Conservation (phyloP, 177 flowering plant genomes). For the Vitis hybrid region DNA sequence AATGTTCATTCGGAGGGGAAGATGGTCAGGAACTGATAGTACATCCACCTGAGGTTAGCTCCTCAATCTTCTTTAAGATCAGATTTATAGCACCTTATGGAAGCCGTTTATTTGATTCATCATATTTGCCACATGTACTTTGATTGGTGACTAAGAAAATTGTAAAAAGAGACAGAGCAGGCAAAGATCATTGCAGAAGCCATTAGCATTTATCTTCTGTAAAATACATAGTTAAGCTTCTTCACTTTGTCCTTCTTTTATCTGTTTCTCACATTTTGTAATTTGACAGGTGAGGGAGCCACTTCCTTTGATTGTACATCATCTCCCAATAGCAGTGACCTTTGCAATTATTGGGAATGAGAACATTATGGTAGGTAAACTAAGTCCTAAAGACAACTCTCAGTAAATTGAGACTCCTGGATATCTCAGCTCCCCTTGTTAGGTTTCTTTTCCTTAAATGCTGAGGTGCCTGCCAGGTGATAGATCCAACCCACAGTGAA, state of each 20-base stretch:
- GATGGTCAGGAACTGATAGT: slow-evolving; percentile 80
- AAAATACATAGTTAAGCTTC: not conserved
- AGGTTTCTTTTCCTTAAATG: not conserved
- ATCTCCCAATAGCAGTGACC: slow-evolving; percentile 94
- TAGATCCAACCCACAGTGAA: slow-evolving; percentile 86
- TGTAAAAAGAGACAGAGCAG: no score
- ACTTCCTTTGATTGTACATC: slow-evolving; percentile 83
- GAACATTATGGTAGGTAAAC: slow-evolving; percentile 58
- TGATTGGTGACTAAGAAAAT: not conserved
- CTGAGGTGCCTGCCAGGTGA: slow-evolving; percentile 41
- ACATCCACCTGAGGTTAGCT: slow-evolving; percentile 84
- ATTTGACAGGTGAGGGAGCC: slow-evolving; percentile 82
- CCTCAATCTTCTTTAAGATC: slow-evolving; percentile 1
- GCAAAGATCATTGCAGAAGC: not conserved
- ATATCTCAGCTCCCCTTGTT: not conserved
- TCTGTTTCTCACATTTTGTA: not conserved
- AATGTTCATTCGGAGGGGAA: slow-evolving; percentile 85
- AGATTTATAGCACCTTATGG: no score
- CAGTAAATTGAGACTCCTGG: not conserved
- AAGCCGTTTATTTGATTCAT: no score
- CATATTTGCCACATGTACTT: no score
- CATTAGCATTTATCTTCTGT: not conserved
- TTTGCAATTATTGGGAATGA: slow-evolving; percentile 80
- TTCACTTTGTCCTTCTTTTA: not conserved
- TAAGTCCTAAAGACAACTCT: not conserved